Conservation (phyloP, 2,329 filamentous ascomycete species). For the Aspergillus proliferans region DNA sequence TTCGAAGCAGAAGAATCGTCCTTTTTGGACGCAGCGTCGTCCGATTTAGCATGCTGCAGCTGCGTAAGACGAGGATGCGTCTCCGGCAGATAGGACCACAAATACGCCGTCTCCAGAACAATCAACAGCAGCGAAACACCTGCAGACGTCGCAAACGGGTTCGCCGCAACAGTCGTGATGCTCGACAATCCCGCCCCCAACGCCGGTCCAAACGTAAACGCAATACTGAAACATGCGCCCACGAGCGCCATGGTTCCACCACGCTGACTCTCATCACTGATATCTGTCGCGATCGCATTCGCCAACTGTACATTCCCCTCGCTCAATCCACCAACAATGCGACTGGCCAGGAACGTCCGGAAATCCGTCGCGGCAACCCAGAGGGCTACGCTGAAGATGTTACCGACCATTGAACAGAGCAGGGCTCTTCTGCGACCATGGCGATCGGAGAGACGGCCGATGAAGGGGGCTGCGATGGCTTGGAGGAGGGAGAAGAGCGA, state of each 20-base stretch:
- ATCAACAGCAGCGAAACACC: slow-evolving; percentile 81
- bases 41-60: slow-evolving; percentile 20
- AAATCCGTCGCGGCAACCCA: slow-evolving; percentile 95
- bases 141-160: slow-evolving; percentile 90
- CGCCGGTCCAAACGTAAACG: slow-evolving; percentile 92
- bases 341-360: slow-evolving; percentile 88
- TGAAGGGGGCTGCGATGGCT: slow-evolving; percentile 84
- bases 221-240: slow-evolving; percentile 91
- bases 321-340: slow-evolving; percentile 84
- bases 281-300: slow-evolving; percentile 92
- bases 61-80: slow-evolving; percentile 60
- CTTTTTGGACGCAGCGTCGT: background rate
- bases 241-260: slow-evolving; percentile 94
- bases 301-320: slow-evolving; percentile 97
- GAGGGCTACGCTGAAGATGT: slow-evolving; percentile 84
- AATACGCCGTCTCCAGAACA: slow-evolving; percentile 77
- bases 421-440: slow-evolving; percentile 83
- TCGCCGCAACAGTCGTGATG: slow-evolving; percentile 70
- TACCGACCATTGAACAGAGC: slow-evolving; percentile 85
- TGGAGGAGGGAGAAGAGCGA: slow-evolving; percentile 92
- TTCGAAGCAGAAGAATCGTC: slow-evolving; percentile 6
- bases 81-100: slow-evolving; percentile 80
- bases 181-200: slow-evolving; percentile 80
- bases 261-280: slow-evolving; percentile 76
- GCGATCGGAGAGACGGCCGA: slow-evolving; percentile 79